phyloP scores from a whole-genome alignment of 495 filamentous ascomycete genomes.

The Aspergillus hancockii region DNA sequence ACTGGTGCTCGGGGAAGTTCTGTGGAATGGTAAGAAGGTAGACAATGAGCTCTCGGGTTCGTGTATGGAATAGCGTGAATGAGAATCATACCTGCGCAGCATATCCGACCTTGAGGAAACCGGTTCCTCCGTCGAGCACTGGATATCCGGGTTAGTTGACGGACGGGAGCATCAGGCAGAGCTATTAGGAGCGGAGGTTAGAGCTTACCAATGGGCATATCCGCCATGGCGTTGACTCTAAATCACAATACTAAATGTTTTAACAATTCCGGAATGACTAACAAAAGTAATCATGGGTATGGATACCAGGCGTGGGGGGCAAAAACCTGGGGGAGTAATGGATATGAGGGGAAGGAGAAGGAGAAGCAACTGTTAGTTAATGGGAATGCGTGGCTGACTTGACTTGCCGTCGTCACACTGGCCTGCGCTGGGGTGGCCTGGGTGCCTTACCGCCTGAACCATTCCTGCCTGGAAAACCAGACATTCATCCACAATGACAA shows the following conservation, averaged over 20 bases:
- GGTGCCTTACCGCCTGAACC: constrained; percentile 9
- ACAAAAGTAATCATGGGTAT: constrained; percentile 23
- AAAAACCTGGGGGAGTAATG: neutral
- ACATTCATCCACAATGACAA: too few relatives aligned
- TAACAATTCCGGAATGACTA: constrained; percentile 25
- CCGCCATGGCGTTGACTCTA: constrained; percentile 54
- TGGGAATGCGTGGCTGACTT: constrained; percentile 15
- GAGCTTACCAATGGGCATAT: constrained; percentile 68
- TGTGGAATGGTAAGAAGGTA: constrained; percentile 31
- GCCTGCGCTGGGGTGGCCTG: constrained; percentile 5
- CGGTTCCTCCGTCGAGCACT: constrained; percentile 99
- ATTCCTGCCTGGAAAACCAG: too few relatives aligned
- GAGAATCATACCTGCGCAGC: constrained; percentile 68
- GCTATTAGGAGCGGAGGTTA: constrained; percentile 16
- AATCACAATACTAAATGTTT: constrained; percentile 2
- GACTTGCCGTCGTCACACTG: neutral
- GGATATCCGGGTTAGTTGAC: constrained; percentile 27
- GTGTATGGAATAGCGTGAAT: constrained; percentile 10
- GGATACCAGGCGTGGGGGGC: constrained; percentile 13
- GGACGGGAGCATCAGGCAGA: constrained; percentile 11
- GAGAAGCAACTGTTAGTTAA: constrained; percentile 1
- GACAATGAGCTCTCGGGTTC: constrained; percentile 10
- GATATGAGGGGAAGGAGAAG: constrained; percentile 18
- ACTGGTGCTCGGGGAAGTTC: constrained; percentile 99
- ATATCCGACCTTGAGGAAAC: constrained; percentile 99